Conservation (phyloP, 331 rosid genomes). For the Acacia pycnantha region DNA sequence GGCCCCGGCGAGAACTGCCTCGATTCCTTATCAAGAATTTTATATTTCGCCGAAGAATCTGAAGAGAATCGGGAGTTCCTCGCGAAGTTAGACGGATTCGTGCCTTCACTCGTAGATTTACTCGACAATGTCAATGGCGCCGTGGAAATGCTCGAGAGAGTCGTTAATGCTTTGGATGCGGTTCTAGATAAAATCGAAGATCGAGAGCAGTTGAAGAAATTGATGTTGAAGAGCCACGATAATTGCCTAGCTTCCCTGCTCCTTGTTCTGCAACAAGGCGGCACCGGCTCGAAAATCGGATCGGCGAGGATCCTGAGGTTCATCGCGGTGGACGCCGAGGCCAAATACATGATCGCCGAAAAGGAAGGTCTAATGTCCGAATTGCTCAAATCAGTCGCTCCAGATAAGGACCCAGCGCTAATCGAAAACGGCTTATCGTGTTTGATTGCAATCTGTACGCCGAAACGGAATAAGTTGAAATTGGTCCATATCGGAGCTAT, state of each 20-base stretch:
- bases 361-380: slow-evolving; percentile 62
- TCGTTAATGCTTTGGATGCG: slow-evolving; percentile 47
- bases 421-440: slow-evolving; percentile 59
- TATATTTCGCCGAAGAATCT: slow-evolving; percentile 54
- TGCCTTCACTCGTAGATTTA: slow-evolving; percentile 44
- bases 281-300: slow-evolving; percentile 43
- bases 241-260: slow-evolving; percentile 56
- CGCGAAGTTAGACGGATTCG: slow-evolving; percentile 46
- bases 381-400: slow-evolving; percentile 44
- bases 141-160: slow-evolving; percentile 42
- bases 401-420: slow-evolving; percentile 48
- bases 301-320: slow-evolving; percentile 58
- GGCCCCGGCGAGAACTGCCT: neutral
- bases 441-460: slow-evolving; percentile 55
- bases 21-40: slow-evolving; percentile 51
- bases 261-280: slow-evolving; percentile 52
- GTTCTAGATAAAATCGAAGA: slow-evolving; percentile 43
- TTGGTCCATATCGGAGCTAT: slow-evolving; percentile 58
- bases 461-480: slow-evolving; percentile 48
- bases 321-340: slow-evolving; percentile 54
- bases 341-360: slow-evolving; percentile 64
- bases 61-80: slow-evolving; percentile 66
- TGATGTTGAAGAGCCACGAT: slow-evolving; percentile 38
- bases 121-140: slow-evolving; percentile 54
- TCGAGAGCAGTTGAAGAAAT: slow-evolving; percentile 33